phyloP scores from a whole-genome alignment of 768 basidiomycete species.

The Amyloporia xantha region DNA sequence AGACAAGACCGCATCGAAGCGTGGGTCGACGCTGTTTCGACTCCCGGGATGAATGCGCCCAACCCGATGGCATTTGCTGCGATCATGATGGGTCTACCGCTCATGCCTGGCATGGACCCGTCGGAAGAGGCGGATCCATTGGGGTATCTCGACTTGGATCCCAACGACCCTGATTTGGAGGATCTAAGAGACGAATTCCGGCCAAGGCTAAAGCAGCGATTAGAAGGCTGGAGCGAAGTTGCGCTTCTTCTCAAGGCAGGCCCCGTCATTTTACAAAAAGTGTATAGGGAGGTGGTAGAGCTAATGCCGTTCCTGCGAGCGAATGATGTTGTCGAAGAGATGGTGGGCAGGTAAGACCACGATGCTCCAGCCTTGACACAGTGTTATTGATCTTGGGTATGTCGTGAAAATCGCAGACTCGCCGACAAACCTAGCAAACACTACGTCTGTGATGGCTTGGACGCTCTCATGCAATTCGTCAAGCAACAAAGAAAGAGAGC shows the following conservation, averaged over 20 bases:
- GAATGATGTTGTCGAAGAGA: constrained; percentile 47
- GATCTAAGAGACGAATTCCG: constrained; percentile 56
- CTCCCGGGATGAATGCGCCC: constrained; percentile 30
- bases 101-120: constrained; percentile 32
- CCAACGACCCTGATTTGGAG: constrained; percentile 48
- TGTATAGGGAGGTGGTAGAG: constrained; percentile 39
- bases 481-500: constrained; percentile 42
- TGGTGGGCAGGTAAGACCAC: constrained; percentile 42
- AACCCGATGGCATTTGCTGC: constrained; percentile 59
- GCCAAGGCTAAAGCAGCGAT: constrained; percentile 48
- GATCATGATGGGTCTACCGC: constrained; percentile 53
- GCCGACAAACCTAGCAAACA: constrained; percentile 48
- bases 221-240: constrained; percentile 50
- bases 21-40: constrained; percentile 46
- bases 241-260: constrained; percentile 35
- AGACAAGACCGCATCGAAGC: constrained; percentile 41
- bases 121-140: constrained; percentile 41
- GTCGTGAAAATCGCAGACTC: constrained; percentile 29
- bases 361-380: not conserved
- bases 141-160: constrained; percentile 45
- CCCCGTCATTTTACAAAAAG: constrained; percentile 27
- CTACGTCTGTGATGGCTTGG: constrained; percentile 46
- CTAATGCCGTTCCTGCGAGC: constrained; percentile 53
- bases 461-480: constrained; percentile 40
- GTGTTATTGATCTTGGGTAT: not conserved